Conservation (phyloP, 352 stramenopile species). For the Thalassiosira sp. region DNA sequence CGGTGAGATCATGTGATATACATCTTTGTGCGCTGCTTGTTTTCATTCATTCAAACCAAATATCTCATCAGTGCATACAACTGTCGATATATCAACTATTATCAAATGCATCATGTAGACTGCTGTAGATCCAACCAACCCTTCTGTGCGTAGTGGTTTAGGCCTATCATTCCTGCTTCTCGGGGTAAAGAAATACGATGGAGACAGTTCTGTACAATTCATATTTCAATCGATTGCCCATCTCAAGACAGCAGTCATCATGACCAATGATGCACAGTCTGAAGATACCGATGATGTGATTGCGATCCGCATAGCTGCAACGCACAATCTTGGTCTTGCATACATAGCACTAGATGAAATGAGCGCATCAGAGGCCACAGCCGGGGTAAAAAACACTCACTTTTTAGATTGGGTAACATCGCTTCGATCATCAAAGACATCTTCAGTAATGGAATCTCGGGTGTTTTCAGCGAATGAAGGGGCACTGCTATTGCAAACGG, state of each 20-base stretch:
- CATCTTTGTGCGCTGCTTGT: constrained; percentile 3
- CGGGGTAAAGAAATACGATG: constrained; percentile 2
- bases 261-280: constrained; percentile 15
- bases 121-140: constrained; percentile 40
- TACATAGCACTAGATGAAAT: constrained; percentile 42
- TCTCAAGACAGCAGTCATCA: constrained; percentile 36
- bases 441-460: constrained; percentile 14
- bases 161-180: constrained; percentile 48
- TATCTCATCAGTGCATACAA: not conserved
- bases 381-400: constrained; percentile 12
- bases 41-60: not conserved
- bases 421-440: constrained; percentile 1
- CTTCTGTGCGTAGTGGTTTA: constrained; percentile 22
- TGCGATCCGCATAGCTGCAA: constrained; percentile 18
- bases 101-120: too few species aligned
- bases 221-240: constrained; percentile 52
- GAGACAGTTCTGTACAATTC: constrained; percentile 17
- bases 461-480: constrained; percentile 35
- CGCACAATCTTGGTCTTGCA: constrained; percentile 53
- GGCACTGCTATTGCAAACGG: constrained; percentile 32
- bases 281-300: not conserved
- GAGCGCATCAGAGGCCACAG: not conserved
- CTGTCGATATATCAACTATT: too few species aligned
- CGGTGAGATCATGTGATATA: constrained; percentile 21
- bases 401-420: constrained; percentile 36